phyloP scores from a whole-genome alignment of 805 yeast species.

The Blastobotrys muscicola region DNA sequence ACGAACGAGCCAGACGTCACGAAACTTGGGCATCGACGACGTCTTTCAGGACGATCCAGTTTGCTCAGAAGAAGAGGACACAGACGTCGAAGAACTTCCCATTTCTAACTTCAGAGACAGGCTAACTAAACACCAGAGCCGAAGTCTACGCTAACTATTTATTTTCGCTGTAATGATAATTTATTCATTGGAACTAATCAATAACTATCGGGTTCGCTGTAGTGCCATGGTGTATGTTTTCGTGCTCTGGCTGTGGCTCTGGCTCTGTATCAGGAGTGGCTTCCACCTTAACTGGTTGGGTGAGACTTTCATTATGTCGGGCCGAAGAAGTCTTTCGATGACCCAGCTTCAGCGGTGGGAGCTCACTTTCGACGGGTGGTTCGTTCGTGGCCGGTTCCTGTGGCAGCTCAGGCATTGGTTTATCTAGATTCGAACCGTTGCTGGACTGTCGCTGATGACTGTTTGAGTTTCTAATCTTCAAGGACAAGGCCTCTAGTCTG shows the following conservation, averaged over 20 bases:
- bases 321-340: slow-evolving; percentile 1
- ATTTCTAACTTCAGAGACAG: neutral
- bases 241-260: slow-evolving; percentile 1
- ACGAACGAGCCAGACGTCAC: no score
- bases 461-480: slow-evolving; percentile 11
- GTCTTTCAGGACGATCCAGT: slow-evolving; percentile 1
- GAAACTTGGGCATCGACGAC: neutral
- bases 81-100: slow-evolving; percentile 4
- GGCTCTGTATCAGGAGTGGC: neutral
- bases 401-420: neutral
- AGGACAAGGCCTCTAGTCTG: slow-evolving; percentile 16
- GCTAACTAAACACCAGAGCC: neutral
- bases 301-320: slow-evolving; percentile 4
- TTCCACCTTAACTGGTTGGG: neutral
- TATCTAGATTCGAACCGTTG: neutral
- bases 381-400: neutral
- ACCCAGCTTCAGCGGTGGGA: neutral
- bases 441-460: neutral
- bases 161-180: slow-evolving; percentile 1
- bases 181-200: slow-evolving; percentile 3
- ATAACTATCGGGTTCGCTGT: slow-evolving; percentile 5
- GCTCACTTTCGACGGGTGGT: neutral
- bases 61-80: slow-evolving; percentile 9
- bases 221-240: neutral
- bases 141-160: neutral